Conservation (phyloP, 345 rosid genomes). For the Iberis pinnata region DNA sequence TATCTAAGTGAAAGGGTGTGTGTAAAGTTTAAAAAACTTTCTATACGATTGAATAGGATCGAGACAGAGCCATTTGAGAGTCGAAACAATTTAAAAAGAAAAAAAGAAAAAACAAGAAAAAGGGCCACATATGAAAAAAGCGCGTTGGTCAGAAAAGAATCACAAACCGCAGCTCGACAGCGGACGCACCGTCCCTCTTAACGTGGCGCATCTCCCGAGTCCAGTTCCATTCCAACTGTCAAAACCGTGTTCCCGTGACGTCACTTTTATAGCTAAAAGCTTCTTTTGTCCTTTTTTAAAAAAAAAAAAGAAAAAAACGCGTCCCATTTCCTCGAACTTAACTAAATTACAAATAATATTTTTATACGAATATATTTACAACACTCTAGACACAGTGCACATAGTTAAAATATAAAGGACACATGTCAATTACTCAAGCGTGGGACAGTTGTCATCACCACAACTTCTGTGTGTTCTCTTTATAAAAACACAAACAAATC, state of each 20-base stretch:
- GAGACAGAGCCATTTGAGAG: no score
- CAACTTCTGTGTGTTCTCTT: conserved; percentile 13
- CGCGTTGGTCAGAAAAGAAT: conserved; percentile 14
- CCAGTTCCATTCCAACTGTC: conserved; percentile 16
- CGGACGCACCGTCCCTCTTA: conserved; percentile 14
- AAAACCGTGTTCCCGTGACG: conserved; percentile 21
- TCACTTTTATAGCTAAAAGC: not conserved
- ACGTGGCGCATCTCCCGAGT: conserved; percentile 27
- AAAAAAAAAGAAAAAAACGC: no score
- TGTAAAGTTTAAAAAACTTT: no score
- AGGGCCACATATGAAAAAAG: no score
- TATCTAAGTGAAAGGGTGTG: no score
- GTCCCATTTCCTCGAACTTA: conserved; percentile 21
- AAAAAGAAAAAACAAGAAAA: no score
- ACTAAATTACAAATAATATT: not conserved
- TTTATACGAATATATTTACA: not conserved
- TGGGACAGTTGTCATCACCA: conserved; percentile 24
- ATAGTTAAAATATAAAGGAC: conserved; percentile 3
- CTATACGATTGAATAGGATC: no score
- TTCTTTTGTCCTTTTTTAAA: conserved; percentile 14
- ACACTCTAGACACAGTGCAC: conserved; percentile 2
- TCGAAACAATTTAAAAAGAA: no score
- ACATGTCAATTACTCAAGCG: conserved; percentile 14
- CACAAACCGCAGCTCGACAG: conserved; percentile 25
- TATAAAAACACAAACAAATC: not conserved